Conservation (phyloP, 176 grass and related monocot species). For the Sorghum bicolor region Sorghum_bicolor_NCBIv3 NC_012878.2:55530501-55531000, state of each 20-base stretch:
- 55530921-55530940: constrained; percentile 12
- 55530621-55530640: constrained; percentile 58
- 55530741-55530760: constrained; percentile 52
- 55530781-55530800: constrained; percentile 82
- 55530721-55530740: neutral
- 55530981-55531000: neutral
- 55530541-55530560: constrained; percentile 62
- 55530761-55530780: constrained; percentile 88
- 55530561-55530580: constrained; percentile 51
- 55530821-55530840: constrained; percentile 74
- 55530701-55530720: constrained; percentile 11
- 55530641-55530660: constrained; percentile 27
- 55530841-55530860: constrained; percentile 86
- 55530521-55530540: constrained; percentile 66
- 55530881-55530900: constrained; percentile 93
- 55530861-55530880: constrained; percentile 88
- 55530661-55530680: constrained; percentile 26
- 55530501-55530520: constrained; percentile 58
- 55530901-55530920: constrained; percentile 62
- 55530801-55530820: constrained; percentile 80
- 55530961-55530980: neutral
- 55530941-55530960: neutral
- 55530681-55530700: neutral
- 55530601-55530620: constrained; percentile 61
- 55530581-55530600: constrained; percentile 83